Evolutionary conservation across 163 green algal genomes (phyloP), one percentile per base, ranked within the genome.

Genomic region (Volvox carteri): DNA sequence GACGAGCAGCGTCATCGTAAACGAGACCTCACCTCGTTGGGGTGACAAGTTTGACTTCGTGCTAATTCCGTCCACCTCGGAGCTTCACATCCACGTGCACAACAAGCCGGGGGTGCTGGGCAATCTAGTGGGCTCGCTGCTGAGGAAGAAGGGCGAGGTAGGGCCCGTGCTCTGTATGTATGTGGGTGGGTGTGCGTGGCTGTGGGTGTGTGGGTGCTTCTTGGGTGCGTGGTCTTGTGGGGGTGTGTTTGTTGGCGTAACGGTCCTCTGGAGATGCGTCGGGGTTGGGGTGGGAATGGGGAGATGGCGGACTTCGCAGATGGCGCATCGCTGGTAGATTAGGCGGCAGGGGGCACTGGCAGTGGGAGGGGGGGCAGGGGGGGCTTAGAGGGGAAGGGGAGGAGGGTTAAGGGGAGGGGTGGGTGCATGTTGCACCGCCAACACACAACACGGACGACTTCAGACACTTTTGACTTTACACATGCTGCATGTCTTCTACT

Each of bases 11-110:
- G 60, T 41, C 37, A 83, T 89, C 52, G 37, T 84, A 19, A 89
- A 83, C 70, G 84, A 89, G 68, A 83, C 84, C 6, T 75, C 70
- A 19, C 84, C 84, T 1, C 84, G 84, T 52, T 89, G 84, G 84
- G 84, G 92, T 54, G 86, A 94, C 37, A 96, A 96, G 92, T 97
- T 96, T 83, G 95, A 97, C 91, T 97, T 96, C 88, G 93, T 96
- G 58, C 95, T 95, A 90, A 86, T 91, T 54, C 79, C 81, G 28
- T 77, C 75, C 44, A 42, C 37, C 65, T 78, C 54, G 6, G 84
- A 89, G 54, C 89, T 92, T 50, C 70, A 90, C 89, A 52, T 92
- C 54, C 80, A 79, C 23, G 84, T 92, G 25, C 83, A 77, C 76
- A 79, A 92, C 67, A 90, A 90, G 84, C 30, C 54, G 39, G 75